A percentile compares a stretch with the other conserved stretches of the same genome.
Conservation (phyloP, 2,329 filamentous ascomycete species). For the Pestalotiopsis fici region DNA sequence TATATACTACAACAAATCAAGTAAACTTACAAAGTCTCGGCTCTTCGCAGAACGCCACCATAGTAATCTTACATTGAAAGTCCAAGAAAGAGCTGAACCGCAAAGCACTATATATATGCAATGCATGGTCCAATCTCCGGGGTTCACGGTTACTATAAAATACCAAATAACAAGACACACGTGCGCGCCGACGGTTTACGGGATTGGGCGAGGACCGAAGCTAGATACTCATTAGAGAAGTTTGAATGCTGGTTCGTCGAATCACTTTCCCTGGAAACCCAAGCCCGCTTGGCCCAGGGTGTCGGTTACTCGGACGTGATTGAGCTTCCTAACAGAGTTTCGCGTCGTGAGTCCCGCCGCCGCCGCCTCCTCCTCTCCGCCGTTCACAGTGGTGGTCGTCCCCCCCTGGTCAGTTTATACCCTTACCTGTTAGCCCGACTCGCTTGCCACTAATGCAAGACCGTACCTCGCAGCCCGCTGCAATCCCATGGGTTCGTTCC, state of each 20-base stretch:
- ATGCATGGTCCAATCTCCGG: conserved; percentile 1
- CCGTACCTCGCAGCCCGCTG: background rate
- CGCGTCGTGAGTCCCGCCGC: background rate
- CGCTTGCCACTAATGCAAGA: background rate
- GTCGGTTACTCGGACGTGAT: background rate
- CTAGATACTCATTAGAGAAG: background rate
- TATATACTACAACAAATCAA: background rate
- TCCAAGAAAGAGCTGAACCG: background rate
- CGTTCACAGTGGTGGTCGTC: too few species aligned
- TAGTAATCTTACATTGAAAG: too few species aligned
- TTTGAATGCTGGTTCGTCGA: background rate
- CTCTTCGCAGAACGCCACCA: too few species aligned
- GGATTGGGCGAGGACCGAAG: background rate
- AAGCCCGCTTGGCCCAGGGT: background rate
- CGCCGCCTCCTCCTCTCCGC: background rate
- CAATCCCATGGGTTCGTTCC: background rate
- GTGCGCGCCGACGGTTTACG: conserved; percentile 2
- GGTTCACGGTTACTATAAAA: background rate
- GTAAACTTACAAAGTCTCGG: background rate
- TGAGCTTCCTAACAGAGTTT: conserved; percentile 9
- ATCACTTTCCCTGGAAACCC: background rate
- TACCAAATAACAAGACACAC: background rate
- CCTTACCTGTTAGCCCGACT: background rate
- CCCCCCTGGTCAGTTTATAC: background rate
- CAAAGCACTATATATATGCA: background rate